Conservation (phyloP, 371 early-diverging fungal species). For the Mucor mucedo region DNA sequence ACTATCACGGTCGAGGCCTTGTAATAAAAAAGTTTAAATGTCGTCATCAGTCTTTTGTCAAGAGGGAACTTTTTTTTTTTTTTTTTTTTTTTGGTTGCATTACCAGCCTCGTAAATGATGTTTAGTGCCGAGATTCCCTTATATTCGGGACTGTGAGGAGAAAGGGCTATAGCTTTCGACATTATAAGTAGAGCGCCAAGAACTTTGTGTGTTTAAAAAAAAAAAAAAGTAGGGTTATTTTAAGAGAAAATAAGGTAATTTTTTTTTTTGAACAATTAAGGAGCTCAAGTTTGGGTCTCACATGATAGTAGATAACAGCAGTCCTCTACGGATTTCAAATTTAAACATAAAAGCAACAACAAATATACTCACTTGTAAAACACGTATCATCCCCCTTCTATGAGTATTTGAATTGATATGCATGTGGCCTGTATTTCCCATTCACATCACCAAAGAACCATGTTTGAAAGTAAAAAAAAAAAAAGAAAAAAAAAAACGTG, state of each 20-base stretch:
- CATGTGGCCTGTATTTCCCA: too few species aligned
- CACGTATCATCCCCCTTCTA: too few species aligned
- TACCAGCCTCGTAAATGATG: slow-evolving; percentile 59
- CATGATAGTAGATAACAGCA: too few species aligned
- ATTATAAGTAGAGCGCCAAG: slow-evolving; percentile 11
- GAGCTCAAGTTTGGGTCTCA: too few species aligned
- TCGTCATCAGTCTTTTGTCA: not conserved
- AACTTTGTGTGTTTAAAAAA: not conserved
- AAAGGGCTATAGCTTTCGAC: slow-evolving; percentile 38
- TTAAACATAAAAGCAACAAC: too few species aligned
- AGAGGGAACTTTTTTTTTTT: not conserved
- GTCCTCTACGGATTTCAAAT: too few species aligned
- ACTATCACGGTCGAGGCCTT: slow-evolving; percentile 85
- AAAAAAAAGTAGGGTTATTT: not conserved
- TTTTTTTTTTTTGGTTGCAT: not conserved
- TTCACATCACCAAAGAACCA: too few species aligned
- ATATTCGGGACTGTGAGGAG: slow-evolving; percentile 46
- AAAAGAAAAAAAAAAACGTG: too few species aligned
- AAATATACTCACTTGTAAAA: too few species aligned
- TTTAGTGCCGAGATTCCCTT: slow-evolving; percentile 51
- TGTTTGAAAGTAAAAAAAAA: too few species aligned
- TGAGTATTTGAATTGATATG: too few species aligned
- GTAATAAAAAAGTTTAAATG: not conserved
- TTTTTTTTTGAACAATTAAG: too few species aligned
- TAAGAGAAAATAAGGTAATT: not conserved